Conservation (phyloP, 805 yeast genomes). For the Starmerella cellae region DNA sequence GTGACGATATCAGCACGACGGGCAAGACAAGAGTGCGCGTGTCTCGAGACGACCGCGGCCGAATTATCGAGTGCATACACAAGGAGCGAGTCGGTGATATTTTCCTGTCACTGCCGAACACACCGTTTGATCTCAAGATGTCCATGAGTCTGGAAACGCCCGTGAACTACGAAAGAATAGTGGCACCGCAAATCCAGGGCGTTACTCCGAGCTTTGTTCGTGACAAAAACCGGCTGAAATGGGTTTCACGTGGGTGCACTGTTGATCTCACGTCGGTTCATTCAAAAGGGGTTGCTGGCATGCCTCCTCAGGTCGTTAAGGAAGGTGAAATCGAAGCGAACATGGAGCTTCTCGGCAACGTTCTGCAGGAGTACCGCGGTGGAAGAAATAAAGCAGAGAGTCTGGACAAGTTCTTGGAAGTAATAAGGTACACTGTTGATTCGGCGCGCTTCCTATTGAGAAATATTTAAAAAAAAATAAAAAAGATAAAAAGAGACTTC, state of each 20-base stretch:
- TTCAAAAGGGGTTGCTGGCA: neutral
- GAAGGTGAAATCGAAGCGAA: conserved; percentile 45
- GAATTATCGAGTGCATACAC: conserved; percentile 46
- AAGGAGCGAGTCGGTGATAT: conserved; percentile 65
- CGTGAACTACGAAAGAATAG: conserved; percentile 29
- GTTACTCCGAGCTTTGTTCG: conserved; percentile 34
- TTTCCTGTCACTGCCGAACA: conserved; percentile 59
- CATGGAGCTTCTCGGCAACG: conserved; percentile 31
- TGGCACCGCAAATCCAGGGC: conserved; percentile 27
- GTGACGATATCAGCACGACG: conserved; percentile 1
- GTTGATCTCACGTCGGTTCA: conserved; percentile 27
- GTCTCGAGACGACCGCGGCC: conserved; percentile 22
- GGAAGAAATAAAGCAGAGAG: conserved; percentile 28
- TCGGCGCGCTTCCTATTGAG: conserved; percentile 15
- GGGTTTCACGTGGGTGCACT: conserved; percentile 44
- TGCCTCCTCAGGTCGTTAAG: conserved; percentile 16
- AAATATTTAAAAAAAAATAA: conserved; percentile 2
- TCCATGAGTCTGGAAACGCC: conserved; percentile 72
- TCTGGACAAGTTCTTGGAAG: conserved; percentile 44
- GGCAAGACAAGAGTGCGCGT: conserved; percentile 21
- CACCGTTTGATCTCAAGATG: conserved; percentile 61
- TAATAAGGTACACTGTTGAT: conserved; percentile 44
- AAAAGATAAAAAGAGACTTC: neutral
- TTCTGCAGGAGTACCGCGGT: conserved; percentile 30
- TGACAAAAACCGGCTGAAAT: conserved; percentile 60